Evolutionary conservation across 2,329 filamentous ascomycete species (phyloP).

Genomic region (Hysterium pulicare): DNA sequence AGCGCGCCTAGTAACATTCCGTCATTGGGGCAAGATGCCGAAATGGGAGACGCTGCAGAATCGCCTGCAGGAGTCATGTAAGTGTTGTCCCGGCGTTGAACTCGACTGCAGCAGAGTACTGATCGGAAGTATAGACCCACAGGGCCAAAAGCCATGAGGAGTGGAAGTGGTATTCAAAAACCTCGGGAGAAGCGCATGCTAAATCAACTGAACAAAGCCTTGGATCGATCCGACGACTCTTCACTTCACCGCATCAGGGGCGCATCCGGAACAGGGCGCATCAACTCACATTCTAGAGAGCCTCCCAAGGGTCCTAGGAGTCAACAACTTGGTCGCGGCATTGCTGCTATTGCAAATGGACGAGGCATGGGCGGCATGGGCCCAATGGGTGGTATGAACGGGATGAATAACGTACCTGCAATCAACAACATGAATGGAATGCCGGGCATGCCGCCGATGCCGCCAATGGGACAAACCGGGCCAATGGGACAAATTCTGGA

Average conservation of each 20-base stretch:
- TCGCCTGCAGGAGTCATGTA: conserved; percentile 43
- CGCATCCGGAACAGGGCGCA: conserved; percentile 69
- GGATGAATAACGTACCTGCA: too few species aligned
- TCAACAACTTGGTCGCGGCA: conserved; percentile 30
- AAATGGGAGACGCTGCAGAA: conserved; percentile 63
- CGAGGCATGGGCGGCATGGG: conserved; percentile 31
- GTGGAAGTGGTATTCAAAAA: conserved; percentile 39
- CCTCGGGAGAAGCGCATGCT: conserved; percentile 75
- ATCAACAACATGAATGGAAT: conserved; percentile 41
- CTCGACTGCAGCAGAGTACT: not conserved
- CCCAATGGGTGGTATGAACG: conserved; percentile 15
- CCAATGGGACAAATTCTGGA: conserved; percentile 52
- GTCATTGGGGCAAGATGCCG: conserved; percentile 54
- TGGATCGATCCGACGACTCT: conserved; percentile 75
- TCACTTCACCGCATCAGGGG: conserved; percentile 74
- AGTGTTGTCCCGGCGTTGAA: too few species aligned
- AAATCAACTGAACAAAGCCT: conserved; percentile 76
- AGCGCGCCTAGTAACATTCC: conserved; percentile 25
- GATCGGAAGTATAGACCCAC: conserved; percentile 84
- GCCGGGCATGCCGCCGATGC: conserved; percentile 26
- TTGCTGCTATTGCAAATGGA: conserved; percentile 37
- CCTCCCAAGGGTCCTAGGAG: conserved; percentile 69
- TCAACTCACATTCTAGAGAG: conserved; percentile 71
- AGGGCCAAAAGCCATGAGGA: conserved; percentile 92
- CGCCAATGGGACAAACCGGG: conserved; percentile 39